Evolutionary conservation across 2,329 filamentous ascomycete species (phyloP).

Genomic region (Ophiosphaerella narmari): DNA sequence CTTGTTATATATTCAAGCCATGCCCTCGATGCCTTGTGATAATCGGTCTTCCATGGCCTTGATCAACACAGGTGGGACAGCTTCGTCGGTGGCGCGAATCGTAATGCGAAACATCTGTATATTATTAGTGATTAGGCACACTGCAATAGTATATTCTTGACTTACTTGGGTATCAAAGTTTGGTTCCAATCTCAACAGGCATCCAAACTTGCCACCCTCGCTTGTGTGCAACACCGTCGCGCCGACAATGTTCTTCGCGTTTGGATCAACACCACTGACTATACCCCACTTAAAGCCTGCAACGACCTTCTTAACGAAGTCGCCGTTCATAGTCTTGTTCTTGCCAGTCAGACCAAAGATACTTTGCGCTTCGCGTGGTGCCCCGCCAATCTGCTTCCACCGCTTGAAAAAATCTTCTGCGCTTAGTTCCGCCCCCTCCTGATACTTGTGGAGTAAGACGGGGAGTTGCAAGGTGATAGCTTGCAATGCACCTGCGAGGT

Average conservation of each 20-base stretch:
- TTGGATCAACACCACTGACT: constrained; percentile 84
- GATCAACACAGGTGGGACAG: constrained; percentile 76
- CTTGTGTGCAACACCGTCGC: constrained; percentile 83
- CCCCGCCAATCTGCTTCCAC: constrained; percentile 96
- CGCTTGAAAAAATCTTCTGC: constrained; percentile 98
- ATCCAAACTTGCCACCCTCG: constrained; percentile 89
- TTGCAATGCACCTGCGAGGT: constrained; percentile 90
- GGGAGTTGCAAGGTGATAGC: constrained; percentile 90
- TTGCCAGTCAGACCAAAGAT: constrained; percentile 74
- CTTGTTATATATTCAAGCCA: constrained; percentile 20
- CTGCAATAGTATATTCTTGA: constrained; percentile 6
- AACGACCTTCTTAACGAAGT: constrained; percentile 73
- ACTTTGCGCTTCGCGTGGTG: constrained; percentile 82
- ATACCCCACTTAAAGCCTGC: constrained; percentile 90
- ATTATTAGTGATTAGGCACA: constrained; percentile 16
- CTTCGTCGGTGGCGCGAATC: constrained; percentile 90
- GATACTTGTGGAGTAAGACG: constrained; percentile 89
- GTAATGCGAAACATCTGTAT: constrained; percentile 91
- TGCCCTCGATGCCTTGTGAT: constrained; percentile 56
- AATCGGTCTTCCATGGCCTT: constrained; percentile 88
- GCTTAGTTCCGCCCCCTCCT: constrained; percentile 85
- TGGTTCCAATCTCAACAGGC: constrained; percentile 89
- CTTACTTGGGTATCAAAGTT: constrained; percentile 90
- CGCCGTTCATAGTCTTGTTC: constrained; percentile 68
- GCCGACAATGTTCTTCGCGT: constrained; percentile 90